Conservation (phyloP, 208 protist species). For the Acanthamoeba castellanii region DNA sequence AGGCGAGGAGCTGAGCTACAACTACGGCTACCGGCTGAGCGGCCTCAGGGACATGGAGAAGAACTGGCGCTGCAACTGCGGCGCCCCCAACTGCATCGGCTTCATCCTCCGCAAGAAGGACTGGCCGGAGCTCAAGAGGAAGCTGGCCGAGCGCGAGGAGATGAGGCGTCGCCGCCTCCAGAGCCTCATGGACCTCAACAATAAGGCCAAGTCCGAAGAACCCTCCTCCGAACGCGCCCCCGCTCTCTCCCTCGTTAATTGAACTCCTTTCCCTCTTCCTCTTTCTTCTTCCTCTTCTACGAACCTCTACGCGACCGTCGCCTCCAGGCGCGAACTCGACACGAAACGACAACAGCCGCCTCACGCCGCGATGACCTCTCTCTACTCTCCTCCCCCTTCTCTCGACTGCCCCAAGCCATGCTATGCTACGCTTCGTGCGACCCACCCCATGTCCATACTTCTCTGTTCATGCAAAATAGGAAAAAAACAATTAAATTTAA, state of each 20-base stretch:
- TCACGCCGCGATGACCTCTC: background rate
- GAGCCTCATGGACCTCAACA: conserved; percentile 65
- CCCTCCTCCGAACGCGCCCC: background rate
- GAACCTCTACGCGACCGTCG: background rate
- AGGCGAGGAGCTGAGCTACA: conserved; percentile 70
- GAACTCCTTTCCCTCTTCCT: background rate
- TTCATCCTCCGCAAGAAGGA: conserved; percentile 66
- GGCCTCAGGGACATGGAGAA: conserved; percentile 64
- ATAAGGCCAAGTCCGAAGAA: conserved; percentile 52
- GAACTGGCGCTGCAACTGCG: conserved; percentile 63
- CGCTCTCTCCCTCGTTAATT: background rate
- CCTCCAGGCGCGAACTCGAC: background rate
- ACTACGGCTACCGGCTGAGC: conserved; percentile 69
- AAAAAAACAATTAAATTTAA: no score
- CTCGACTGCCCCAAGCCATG: conserved; percentile 11
- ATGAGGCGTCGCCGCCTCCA: conserved; percentile 6
- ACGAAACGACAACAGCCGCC: background rate
- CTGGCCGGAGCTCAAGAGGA: conserved; percentile 50
- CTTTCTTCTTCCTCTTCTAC: background rate
- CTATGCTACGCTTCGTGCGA: conserved; percentile 28
- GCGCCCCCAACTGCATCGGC: conserved; percentile 44
- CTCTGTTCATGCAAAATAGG: background rate
- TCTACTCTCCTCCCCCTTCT: background rate
- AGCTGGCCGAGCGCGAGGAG: conserved; percentile 48
- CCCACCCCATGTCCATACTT: background rate